phyloP scores from a whole-genome alignment of 2,329 filamentous ascomycete species.

The Zalaria sp. region DNA sequence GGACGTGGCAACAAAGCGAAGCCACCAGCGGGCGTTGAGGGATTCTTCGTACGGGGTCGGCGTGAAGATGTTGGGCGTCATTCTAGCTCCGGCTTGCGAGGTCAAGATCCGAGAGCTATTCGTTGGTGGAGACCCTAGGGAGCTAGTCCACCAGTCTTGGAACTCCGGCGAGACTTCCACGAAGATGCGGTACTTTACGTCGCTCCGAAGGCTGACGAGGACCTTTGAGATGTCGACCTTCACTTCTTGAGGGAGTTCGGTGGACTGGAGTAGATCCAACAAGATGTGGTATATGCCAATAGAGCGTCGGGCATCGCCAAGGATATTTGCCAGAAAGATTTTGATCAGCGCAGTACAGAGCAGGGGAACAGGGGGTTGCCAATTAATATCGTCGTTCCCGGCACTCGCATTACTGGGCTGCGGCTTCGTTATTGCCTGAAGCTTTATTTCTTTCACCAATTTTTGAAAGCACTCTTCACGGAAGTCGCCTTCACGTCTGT shows the following conservation, averaged over 20 bases:
- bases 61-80: too few relatives aligned
- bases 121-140: too few relatives aligned
- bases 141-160: too few relatives aligned
- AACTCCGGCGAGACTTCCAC: slow-evolving; percentile 27
- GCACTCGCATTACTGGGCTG: too few relatives aligned
- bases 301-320: slow-evolving; percentile 2
- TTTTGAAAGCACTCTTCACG: too few relatives aligned
- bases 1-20: slow-evolving; percentile 5
- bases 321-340: slow-evolving; percentile 7
- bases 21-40: slow-evolving; percentile 6
- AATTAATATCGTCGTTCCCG: too few relatives aligned
- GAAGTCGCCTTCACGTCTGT: too few relatives aligned
- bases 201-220: slow-evolving; percentile 69
- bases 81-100: too few relatives aligned
- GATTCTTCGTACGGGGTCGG: background rate
- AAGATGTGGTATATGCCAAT: slow-evolving; percentile 1
- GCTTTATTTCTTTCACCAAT: too few relatives aligned
- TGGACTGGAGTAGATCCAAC: slow-evolving; percentile 18
- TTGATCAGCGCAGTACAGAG: slow-evolving; percentile 2
- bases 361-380: background rate
- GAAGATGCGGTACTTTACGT: slow-evolving; percentile 65
- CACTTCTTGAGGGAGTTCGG: slow-evolving; percentile 16
- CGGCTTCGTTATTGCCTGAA: too few relatives aligned
- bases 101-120: too few relatives aligned
- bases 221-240: background rate